Evolutionary conservation across 1,139 yeast species (phyloP).

Genomic region (Debaryomyces fabryi): DNA sequence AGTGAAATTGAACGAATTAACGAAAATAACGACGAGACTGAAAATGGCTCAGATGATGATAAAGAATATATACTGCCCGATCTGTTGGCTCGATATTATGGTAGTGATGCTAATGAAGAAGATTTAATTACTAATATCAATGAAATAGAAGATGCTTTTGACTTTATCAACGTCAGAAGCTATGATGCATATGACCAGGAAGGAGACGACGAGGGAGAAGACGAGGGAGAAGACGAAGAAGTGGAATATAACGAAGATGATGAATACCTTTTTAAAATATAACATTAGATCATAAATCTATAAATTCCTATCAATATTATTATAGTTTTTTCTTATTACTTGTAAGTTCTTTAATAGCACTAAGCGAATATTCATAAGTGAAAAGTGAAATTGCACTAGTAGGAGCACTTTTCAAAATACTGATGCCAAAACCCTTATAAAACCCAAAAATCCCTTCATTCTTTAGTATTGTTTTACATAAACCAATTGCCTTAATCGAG

Average conservation of each 20-base stretch:
- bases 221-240: conserved; percentile 16
- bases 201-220: conserved; percentile 16
- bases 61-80: conserved; percentile 48
- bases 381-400: conserved; percentile 79
- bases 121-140: conserved; percentile 21
- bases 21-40: conserved; percentile 18
- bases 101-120: conserved; percentile 22
- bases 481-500: conserved; percentile 18
- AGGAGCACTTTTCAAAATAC: conserved; percentile 78
- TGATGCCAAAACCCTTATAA: conserved; percentile 72
- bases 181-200: conserved; percentile 22
- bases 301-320: not conserved
- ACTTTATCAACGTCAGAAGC: conserved; percentile 27
- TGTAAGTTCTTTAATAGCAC: conserved; percentile 11
- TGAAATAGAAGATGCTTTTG: conserved; percentile 22
- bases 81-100: conserved; percentile 40
- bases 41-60: conserved; percentile 25
- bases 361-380: conserved; percentile 57
- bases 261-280: conserved; percentile 38
- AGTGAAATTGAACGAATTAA: not conserved
- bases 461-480: conserved; percentile 38
- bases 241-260: conserved; percentile 28
- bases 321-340: conserved; percentile 6
- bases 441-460: conserved; percentile 68
- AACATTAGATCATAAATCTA: conserved; percentile 5